phyloP scores from a whole-genome alignment of 2,329 filamentous ascomycete genomes.

The Blumeriella jaapii region DNA sequence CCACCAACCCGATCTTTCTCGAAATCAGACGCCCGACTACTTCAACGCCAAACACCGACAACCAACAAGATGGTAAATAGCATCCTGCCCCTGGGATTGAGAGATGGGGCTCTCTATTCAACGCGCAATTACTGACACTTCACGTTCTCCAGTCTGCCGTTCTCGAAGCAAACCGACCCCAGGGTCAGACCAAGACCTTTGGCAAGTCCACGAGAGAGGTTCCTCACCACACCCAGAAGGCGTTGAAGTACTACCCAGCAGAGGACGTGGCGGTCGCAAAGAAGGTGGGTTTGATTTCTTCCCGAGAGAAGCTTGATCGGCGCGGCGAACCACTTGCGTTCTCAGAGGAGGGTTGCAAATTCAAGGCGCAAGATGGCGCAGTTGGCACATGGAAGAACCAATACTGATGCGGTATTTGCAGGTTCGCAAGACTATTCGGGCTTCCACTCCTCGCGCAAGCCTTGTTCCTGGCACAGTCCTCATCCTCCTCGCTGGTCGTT shows the following conservation, averaged over 20 bases:
- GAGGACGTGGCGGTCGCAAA: constrained; percentile 81
- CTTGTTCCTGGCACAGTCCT: constrained; percentile 93
- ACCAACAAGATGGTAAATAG: too few relatives aligned
- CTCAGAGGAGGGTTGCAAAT: background rate
- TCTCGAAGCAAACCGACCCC: constrained; percentile 32
- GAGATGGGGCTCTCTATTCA: too few relatives aligned
- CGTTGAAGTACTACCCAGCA: constrained; percentile 97
- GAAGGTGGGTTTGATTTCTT: constrained; percentile 60
- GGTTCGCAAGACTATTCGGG: constrained; percentile 88
- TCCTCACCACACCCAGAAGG: constrained; percentile 79
- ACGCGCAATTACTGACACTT: too few relatives aligned
- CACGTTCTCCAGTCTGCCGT: too few relatives aligned
- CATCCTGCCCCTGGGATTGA: too few relatives aligned
- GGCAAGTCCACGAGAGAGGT: constrained; percentile 91
- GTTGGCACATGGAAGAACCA: background rate
- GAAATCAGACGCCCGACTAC: too few relatives aligned
- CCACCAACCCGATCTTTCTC: too few relatives aligned
- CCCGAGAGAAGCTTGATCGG: constrained; percentile 1
- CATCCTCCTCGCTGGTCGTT: constrained; percentile 97
- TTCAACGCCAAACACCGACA: too few relatives aligned
- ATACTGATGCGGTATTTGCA: constrained; percentile 34
- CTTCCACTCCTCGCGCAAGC: constrained; percentile 75
- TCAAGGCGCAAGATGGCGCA: background rate
- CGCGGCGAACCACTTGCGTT: background rate
- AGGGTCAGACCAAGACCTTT: constrained; percentile 70